Conservation (phyloP, 306 rosid species). For the Castanea sativa region DNA sequence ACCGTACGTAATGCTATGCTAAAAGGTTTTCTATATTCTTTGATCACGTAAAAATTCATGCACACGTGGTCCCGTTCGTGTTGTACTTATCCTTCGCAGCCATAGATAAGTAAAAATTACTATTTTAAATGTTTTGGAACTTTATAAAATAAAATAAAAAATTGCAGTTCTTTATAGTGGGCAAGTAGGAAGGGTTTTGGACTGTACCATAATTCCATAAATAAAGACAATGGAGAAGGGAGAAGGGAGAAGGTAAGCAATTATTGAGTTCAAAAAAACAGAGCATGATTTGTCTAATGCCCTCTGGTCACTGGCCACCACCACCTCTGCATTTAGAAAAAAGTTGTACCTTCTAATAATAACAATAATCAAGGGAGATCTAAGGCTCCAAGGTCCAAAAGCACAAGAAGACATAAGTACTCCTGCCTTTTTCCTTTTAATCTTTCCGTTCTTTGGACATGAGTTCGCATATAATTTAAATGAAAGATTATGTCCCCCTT, state of each 20-base stretch:
- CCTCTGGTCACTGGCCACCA: not conserved
- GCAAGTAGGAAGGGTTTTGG: no score
- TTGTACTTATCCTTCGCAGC: no score
- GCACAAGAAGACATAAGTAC: slow-evolving; percentile 6
- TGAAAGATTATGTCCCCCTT: not conserved
- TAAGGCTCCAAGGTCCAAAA: not conserved
- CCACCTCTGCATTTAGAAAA: slow-evolving; percentile 20
- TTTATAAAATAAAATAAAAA: no score
- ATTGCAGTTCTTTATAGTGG: no score
- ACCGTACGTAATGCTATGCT: no score
- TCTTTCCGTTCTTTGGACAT: slow-evolving; percentile 4
- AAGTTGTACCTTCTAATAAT: slow-evolving; percentile 4
- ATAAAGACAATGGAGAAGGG: not conserved
- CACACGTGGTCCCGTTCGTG: no score
- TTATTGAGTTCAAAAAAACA: not conserved
- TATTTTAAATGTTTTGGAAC: no score
- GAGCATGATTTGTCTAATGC: no score
- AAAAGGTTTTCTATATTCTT: no score
- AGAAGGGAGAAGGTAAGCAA: not conserved
- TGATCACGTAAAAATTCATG: no score
- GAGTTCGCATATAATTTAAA: slow-evolving; percentile 3
- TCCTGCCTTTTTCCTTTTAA: slow-evolving; percentile 9
- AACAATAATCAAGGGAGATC: not conserved
- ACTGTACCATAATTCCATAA: no score
- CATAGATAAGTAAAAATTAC: no score